These are phyloP conservation scores for Aphanomyces stellatus DNA, from an alignment of 352 stramenopile species.

Conservation along the genomic window DNA sequence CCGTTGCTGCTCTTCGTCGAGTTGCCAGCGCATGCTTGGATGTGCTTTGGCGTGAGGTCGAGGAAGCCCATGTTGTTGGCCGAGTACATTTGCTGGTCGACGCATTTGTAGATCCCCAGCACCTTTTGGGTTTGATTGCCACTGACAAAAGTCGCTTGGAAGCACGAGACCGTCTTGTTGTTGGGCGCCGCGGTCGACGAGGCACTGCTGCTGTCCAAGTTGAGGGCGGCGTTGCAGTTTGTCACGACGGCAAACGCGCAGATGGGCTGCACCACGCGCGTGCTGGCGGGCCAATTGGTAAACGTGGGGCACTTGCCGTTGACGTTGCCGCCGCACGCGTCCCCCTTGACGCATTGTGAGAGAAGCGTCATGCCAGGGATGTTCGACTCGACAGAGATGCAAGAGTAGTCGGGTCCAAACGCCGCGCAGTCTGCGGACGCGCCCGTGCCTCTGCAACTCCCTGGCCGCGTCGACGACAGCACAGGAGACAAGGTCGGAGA, in stretches of 20 bases:
- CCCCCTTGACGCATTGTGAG: constrained; percentile 58
- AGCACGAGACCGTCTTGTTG: constrained; percentile 16
- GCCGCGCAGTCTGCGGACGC: constrained; percentile 37
- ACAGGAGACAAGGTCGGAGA: background rate
- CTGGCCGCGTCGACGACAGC: background rate
- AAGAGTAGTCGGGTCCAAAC: constrained; percentile 35
- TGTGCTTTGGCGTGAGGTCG: constrained; percentile 33
- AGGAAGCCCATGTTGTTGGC: constrained; percentile 38
- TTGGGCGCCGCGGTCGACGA: background rate
- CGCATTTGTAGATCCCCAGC: constrained; percentile 31
- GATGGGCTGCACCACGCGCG: constrained; percentile 67
- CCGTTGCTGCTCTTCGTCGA: constrained; percentile 27
- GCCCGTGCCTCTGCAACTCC: background rate
- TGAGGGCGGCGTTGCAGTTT: constrained; percentile 42
- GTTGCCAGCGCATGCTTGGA: constrained; percentile 16
- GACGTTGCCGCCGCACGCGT: constrained; percentile 56
- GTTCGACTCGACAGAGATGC: constrained; percentile 61
- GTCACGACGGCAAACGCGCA: constrained; percentile 69
- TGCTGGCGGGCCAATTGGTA: constrained; percentile 48
- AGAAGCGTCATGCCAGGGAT: constrained; percentile 44
- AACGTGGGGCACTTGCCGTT: constrained; percentile 60
- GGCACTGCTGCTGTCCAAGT: constrained; percentile 36
- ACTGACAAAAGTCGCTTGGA: constrained; percentile 6
- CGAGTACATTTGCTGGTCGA: constrained; percentile 43
- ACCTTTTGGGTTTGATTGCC: background rate